A percentile compares a stretch with the other conserved stretches of the same genome.
Evolutionary conservation across 306 rosid genomes (phyloP).

Genomic region (Calophaca sinica): DNA sequence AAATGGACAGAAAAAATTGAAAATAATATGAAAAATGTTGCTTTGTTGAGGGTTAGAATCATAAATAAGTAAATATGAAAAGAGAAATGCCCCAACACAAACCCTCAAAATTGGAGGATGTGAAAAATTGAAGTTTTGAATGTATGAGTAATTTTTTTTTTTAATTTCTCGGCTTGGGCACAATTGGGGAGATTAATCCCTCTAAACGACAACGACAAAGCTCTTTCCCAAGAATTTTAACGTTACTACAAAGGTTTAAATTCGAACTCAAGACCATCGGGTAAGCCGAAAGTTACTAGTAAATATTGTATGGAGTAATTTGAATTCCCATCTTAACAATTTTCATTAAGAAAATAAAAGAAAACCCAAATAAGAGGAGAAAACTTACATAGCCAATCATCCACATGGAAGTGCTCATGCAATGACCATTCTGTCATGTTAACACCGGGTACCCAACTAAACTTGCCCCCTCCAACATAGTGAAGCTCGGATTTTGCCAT

Average conservation of each 20-base stretch:
- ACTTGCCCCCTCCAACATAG: constrained; percentile 50
- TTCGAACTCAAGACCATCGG: too few species aligned
- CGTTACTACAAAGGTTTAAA: too few species aligned
- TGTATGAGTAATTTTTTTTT: background rate
- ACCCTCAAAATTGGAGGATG: background rate
- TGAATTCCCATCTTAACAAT: background rate
- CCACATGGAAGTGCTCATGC: constrained; percentile 36
- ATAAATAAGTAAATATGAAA: too few species aligned
- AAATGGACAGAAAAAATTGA: too few species aligned
- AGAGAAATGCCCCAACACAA: too few species aligned
- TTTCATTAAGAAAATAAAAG: background rate
- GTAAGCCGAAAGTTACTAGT: too few species aligned
- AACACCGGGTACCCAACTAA: constrained; percentile 35
- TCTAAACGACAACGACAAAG: too few species aligned
- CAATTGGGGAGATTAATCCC: too few species aligned
- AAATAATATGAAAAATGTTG: too few species aligned
- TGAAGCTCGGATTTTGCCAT: constrained; percentile 32
- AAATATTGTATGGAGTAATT: background rate
- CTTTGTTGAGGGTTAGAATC: too few species aligned
- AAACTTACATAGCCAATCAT: constrained; percentile 54
- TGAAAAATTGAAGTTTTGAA: background rate
- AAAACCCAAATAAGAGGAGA: background rate
- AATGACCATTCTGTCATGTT: constrained; percentile 51
- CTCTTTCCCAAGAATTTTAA: too few species aligned
- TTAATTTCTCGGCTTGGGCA: too few species aligned